Evolutionary conservation across 208 protist genomes (phyloP).

Genomic region (Leishmania aethiopica): DNA sequence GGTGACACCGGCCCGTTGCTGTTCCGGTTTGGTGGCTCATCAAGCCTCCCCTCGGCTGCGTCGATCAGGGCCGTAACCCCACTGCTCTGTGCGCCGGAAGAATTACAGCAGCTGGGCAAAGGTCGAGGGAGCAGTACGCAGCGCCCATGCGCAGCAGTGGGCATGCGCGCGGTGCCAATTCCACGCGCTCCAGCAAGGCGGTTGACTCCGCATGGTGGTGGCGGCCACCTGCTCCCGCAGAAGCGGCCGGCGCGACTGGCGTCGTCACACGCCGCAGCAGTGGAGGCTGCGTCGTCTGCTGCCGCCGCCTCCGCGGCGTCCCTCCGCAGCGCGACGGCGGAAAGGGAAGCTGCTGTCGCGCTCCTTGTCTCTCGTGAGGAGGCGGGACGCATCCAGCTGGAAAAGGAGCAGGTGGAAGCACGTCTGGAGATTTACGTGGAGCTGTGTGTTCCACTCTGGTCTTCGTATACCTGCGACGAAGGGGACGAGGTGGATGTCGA

Average conservation of each 20-base stretch:
- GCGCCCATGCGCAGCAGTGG: neutral
- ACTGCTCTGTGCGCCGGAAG: constrained; percentile 13
- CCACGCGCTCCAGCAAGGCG: neutral
- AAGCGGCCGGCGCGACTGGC: neutral
- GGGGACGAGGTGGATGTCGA: neutral
- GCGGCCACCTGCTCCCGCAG: neutral
- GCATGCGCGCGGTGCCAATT: neutral
- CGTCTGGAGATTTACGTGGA: constrained; percentile 4
- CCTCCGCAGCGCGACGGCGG: neutral
- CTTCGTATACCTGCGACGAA: neutral
- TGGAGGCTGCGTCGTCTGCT: neutral
- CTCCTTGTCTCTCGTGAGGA: constrained; percentile 6
- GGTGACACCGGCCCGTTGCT: neutral
- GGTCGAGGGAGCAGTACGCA: neutral
- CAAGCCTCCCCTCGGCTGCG: constrained; percentile 1
- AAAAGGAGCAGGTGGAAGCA: constrained; percentile 25
- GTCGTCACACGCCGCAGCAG: neutral
- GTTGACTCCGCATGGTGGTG: neutral
- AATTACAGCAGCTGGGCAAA: neutral
- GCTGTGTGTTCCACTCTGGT: neutral
- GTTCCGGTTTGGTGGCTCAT: neutral
- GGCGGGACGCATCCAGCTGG: constrained; percentile 13
- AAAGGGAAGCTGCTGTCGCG: neutral
- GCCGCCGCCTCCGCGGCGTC: neutral
- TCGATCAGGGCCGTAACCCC: neutral